Evolutionary conservation across 345 rosid species (phyloP), one percentile per base, ranked within the genome.

Genomic region (Melaleuca alternifolia): DNA sequence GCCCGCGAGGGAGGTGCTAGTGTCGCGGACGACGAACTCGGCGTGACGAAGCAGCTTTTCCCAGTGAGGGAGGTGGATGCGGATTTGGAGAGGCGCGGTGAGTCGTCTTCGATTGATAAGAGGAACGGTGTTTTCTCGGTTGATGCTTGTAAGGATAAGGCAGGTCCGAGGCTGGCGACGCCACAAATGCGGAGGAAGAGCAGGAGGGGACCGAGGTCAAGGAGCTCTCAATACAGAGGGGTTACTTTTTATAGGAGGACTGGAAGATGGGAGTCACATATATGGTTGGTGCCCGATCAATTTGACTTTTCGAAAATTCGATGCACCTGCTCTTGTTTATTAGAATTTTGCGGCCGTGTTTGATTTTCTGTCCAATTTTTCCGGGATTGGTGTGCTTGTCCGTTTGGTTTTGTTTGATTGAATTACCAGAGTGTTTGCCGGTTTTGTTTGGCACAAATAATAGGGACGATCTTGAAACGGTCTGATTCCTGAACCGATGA

Each of bases 261-360:
- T 54, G 98, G 99, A 30, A 87, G 99, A 83, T 97, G 99, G 99
- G 99, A 96, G 87, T 97, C 99, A n/a, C 99, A 97, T 91, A 97
- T 97, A 81, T 97, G 99, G 99, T 97, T 71, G 18, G 79, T 37
- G 51, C 76, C 26, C 8, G 83, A 51, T 50, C 48, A 46, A 16
- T 26, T 79, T 84, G 5, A 11, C 71, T 75, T 71, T 37, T 81
- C 56, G 50, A 11, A 82, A 84, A 82, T 26, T 54, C 14, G 54
- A 26, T 20, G 30, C 76, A 84, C 62, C 83, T 33, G 18, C 18
- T 28, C 50, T 61, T 86, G 10, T 71, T 21, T 18, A 33, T 71
- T 16, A 33, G 16, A 33, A 20, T 23, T n/a, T 18, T 71, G 48
- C 79, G 48, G 48, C 79, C 26, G 79, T 71, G 79, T 37, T 37